phyloP scores from a whole-genome alignment of 1,139 yeast genomes.

The Torulaspora globosa region DNA sequence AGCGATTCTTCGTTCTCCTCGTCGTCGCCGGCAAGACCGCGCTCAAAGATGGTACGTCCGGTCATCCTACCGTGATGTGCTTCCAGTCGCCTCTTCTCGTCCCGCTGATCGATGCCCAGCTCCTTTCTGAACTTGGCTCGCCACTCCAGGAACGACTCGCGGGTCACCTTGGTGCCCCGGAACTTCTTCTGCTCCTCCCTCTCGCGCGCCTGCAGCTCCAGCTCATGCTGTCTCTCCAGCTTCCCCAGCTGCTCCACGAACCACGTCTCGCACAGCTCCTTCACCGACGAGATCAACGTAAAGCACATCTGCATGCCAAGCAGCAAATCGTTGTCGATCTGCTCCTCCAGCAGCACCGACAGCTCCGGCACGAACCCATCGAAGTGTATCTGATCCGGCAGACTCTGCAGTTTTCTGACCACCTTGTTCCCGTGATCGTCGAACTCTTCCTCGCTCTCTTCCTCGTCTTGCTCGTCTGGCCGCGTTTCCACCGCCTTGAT shows the following conservation, averaged over 20 bases:
- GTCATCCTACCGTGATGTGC: constrained; percentile 75
- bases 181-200: constrained; percentile 72
- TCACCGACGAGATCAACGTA: constrained; percentile 67
- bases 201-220: constrained; percentile 53
- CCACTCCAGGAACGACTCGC: constrained; percentile 69
- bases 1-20: constrained; percentile 42
- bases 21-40: constrained; percentile 70
- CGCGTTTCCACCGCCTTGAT: constrained; percentile 24
- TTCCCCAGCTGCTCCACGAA: constrained; percentile 54
- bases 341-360: constrained; percentile 45
- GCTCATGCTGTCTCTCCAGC: constrained; percentile 57
- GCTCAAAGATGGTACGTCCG: constrained; percentile 85
- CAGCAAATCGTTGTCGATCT: constrained; percentile 63
- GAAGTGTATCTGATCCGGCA: constrained; percentile 56
- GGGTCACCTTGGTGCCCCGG: constrained; percentile 74
- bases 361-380: constrained; percentile 47
- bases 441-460: constrained; percentile 44
- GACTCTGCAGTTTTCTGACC: constrained; percentile 43
- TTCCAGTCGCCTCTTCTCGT: constrained; percentile 47
- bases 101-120: constrained; percentile 53
- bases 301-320: constrained; percentile 85
- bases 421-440: constrained; percentile 44
- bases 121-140: constrained; percentile 56
- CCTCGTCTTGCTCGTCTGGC: constrained; percentile 39
- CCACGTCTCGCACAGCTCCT: constrained; percentile 70